Evolutionary conservation across 83 land plant genomes (phyloP).

Genomic region (Picea mariana): DNA sequence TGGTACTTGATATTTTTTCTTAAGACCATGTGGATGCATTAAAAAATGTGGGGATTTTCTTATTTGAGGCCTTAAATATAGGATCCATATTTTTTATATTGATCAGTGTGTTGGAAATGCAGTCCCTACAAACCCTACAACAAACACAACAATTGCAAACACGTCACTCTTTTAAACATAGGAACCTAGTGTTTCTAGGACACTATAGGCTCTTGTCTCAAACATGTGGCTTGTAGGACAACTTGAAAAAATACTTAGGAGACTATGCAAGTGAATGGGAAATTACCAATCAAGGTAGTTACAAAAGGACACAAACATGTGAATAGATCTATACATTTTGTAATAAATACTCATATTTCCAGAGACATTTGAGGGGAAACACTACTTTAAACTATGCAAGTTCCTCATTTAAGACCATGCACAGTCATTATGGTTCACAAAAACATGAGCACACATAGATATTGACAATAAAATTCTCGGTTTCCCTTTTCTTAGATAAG

Average conservation of each 20-base stretch:
- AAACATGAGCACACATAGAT: no score
- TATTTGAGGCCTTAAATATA: conserved; percentile 67
- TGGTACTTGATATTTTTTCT: conserved; percentile 89
- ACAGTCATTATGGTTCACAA: no score
- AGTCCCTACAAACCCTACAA: conserved; percentile 68
- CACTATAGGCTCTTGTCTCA: conserved; percentile 62
- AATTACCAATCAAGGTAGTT: no score
- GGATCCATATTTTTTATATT: conserved; percentile 78
- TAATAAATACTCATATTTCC: no score
- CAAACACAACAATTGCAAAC: conserved; percentile 65
- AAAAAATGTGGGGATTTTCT: conserved; percentile 78
- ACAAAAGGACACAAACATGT: no score
- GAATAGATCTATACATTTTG: no score
- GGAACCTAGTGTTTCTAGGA: conserved; percentile 60
- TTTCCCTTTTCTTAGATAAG: no score
- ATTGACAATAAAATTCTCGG: no score
- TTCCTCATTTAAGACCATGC: no score
- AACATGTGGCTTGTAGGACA: conserved; percentile 91
- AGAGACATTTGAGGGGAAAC: no score
- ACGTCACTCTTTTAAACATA: conserved; percentile 76
- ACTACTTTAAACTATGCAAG: no score
- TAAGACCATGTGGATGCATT: conserved; percentile 77
- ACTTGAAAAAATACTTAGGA: conserved; percentile 53
- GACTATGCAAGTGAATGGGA: background rate
- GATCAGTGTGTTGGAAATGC: conserved; percentile 75